Base-by-base conservation (phyloP, 1,139 yeast genomes). In the Suhomyces guaymorum region DNA sequence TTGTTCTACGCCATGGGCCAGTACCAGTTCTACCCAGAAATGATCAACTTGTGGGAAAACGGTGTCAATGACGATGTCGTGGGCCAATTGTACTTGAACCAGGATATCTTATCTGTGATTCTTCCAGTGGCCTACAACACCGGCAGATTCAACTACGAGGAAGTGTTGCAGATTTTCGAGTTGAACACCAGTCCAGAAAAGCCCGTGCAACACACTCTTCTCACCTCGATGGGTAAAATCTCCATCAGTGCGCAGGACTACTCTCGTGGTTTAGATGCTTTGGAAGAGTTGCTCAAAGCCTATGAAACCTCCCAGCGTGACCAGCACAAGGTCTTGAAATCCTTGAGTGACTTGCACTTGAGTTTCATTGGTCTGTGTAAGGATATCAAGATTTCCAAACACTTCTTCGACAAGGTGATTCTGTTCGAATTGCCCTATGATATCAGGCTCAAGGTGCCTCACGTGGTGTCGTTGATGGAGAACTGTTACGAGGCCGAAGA, bases 301-400 rank as follows among this genome's bases (percentile, higher is more conserved):
- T 61, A 55, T 41, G 71, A 61, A 42, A 19, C 35, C 12, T 24
- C 42, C 22, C 40, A 37, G 15, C 34, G 48, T 12, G 40, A 38
- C 19, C 43, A 49, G 19, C 43, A 43, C n/a, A 43, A 46, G 32
- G 46, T 58, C 15, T 50, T 55, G 40, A 44, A 50, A 14, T 54
- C 63, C 2, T 59, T 70, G 42, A 60, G 69, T 30, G 85, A 82
- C 58, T 80, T 84, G 33, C 95, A 85, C 60, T 71, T 83, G 44
- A 74, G 85, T 2, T 88, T 89, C 52, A 82, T 89, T 52, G 95
- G 96, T 31, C 80, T 79, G 46, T 83, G 90, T 57, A 79, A 80
- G 48, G 94, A 88, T 49, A 69, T 82, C 33, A 70, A 70, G 21
- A 79, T 87, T 31, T 87, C 96, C 4, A 78, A 75, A 51, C 75